These are phyloP conservation scores for Crithidia acanthocephali DNA, from an alignment of 208 protist species.

Conservation along the genomic window DNA sequence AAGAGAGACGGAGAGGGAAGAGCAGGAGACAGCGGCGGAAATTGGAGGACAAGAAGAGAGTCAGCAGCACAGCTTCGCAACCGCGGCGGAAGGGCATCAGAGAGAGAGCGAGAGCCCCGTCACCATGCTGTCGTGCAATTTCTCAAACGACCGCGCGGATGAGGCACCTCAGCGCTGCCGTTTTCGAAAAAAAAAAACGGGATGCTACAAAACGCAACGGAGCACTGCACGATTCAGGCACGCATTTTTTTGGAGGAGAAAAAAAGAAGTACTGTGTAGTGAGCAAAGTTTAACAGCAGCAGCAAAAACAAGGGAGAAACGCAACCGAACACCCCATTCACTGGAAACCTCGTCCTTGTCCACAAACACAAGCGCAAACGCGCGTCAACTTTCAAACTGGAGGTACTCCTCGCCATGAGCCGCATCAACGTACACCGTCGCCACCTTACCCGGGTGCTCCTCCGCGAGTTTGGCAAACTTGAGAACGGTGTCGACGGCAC, in stretches of 20 bases:
- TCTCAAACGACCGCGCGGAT: no score
- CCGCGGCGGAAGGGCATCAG: no score
- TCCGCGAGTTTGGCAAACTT: slow-evolving; percentile 28
- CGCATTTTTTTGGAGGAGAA: no score
- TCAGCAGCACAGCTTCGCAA: no score
- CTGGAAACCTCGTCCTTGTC: no score
- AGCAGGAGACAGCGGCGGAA: neutral
- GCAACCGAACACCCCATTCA: no score
- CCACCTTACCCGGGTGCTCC: slow-evolving; percentile 30
- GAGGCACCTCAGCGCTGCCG: neutral
- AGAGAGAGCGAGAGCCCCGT: no score
- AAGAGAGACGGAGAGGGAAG: neutral
- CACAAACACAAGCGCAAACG: neutral
- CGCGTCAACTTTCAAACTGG: slow-evolving; percentile 20
- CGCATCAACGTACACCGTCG: slow-evolving; percentile 22
- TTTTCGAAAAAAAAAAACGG: no score
- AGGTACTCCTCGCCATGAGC: slow-evolving; percentile 26
- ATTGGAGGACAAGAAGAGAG: no score
- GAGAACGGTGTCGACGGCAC: slow-evolving; percentile 44
- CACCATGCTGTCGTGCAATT: no score
- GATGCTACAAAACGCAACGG: neutral
- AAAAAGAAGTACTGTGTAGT: no score
- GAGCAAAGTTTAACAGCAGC: neutral
- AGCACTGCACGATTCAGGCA: no score
- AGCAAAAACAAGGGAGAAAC: neutral